These are phyloP conservation scores for Coemansia sp. DNA, from an alignment of 192 early-diverging fungal species.

Conservation along the genomic window DNA sequence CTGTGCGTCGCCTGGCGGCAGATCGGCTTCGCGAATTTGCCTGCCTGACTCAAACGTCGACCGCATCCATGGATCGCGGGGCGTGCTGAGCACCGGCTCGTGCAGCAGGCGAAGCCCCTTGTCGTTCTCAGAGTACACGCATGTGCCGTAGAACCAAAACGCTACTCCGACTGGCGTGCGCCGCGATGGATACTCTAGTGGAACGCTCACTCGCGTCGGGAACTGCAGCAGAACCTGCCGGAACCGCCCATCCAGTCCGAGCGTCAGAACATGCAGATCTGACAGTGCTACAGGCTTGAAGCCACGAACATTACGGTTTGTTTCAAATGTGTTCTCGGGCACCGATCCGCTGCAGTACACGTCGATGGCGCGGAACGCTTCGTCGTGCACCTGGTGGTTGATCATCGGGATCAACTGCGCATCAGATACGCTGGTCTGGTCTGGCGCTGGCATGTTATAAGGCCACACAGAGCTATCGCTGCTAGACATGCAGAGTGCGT, in stretches of 20 bases:
- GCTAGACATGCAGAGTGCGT: background rate
- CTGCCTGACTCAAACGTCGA: background rate
- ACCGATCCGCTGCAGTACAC: background rate
- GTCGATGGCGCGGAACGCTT: conserved; percentile 4
- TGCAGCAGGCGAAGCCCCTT: conserved; percentile 24
- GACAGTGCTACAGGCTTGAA: conserved; percentile 14
- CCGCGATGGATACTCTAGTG: conserved; percentile 10
- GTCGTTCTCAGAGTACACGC: conserved; percentile 18
- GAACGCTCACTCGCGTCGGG: conserved; percentile 11
- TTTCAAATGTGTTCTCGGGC: background rate
- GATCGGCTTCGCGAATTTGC: background rate
- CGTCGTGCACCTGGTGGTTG: conserved; percentile 23
- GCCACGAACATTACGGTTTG: background rate
- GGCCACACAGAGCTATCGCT: background rate
- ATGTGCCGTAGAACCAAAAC: conserved; percentile 20
- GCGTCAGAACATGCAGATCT: conserved; percentile 18
- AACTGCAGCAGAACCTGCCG: conserved; percentile 17
- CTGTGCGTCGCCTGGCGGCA: background rate
- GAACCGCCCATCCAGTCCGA: conserved; percentile 19
- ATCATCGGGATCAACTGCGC: conserved; percentile 12
- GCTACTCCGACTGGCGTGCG: background rate
- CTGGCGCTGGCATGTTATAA: background rate
- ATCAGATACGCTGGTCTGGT: background rate
- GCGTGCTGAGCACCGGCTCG: background rate
- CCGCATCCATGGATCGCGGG: conserved; percentile 16